Base-by-base conservation (phyloP, 2,329 filamentous ascomycete species). In the Aspergillus sergii region DNA sequence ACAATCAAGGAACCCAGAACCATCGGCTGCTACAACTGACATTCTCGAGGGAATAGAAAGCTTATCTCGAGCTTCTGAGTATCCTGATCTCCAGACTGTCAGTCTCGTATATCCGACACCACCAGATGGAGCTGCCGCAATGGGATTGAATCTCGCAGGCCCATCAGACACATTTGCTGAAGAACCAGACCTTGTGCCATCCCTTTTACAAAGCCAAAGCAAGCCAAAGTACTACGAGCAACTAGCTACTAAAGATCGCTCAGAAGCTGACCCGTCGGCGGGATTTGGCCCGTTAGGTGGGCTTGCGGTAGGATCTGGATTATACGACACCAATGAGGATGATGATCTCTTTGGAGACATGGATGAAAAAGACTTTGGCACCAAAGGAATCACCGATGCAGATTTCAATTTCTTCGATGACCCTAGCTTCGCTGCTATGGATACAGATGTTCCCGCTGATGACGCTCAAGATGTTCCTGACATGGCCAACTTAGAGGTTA, bases 361-460 rank as follows among this genome's bases (percentile, higher is more conserved):
- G 73, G 82, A 86, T 56, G 83, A 82, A 56, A 82, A 81, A 57
- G 80, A 81, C 54, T 86, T 86, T 71, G 83, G 78, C 26, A 76
- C 79, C n/a, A 83, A 83, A 68, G 82, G 81, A n/a, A 82, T 88
- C 26, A 86, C 83, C 3, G 87, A 89, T 69, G 86, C 83, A 4
- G 87, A 89, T 69, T 89, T 89, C 72, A 87, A 83, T 71, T 89
- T 89, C 72, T 89, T 89, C 68, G 87, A 89, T 70, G 83, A 84
- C 36, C 83, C 83, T 54, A 79, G 75, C 48, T 76, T 77, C 55
- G 72, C 72, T 11, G 63, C 64, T 9, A 69, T 73, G 58, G 69
- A 63, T 51, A 62, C 63, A 51, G 67, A 61, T 26, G 58, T 64
- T 23, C 50, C 58, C n/a, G 23, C 57, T 11, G 64, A 66, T n/a